phyloP scores from a whole-genome alignment of 1,284 basidiomycete species.

The Apiotrichum mycotoxinovorans region DNA sequence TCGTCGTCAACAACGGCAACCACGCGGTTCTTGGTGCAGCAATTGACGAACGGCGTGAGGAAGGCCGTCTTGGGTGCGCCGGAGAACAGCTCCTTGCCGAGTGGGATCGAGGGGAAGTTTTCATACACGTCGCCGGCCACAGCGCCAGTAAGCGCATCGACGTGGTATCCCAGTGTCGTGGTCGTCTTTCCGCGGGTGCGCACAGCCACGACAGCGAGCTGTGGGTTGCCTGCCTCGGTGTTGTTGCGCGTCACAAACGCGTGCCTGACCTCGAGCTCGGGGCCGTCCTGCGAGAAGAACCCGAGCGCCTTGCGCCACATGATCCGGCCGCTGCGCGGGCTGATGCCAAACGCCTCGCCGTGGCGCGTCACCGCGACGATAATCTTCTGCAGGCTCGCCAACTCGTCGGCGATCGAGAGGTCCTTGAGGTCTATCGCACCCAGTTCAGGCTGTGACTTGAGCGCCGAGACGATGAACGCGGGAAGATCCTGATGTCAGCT shows the following conservation, averaged over 20 bases:
- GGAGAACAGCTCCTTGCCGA: slow-evolving; percentile 35
- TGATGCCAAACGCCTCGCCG: slow-evolving; percentile 78
- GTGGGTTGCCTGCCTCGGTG: slow-evolving; percentile 36
- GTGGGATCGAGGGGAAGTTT: slow-evolving; percentile 22
- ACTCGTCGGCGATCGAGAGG: slow-evolving; percentile 57
- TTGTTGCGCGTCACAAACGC: slow-evolving; percentile 38
- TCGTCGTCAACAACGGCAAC: slow-evolving; percentile 39
- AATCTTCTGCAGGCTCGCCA: slow-evolving; percentile 77
- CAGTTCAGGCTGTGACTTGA: background rate
- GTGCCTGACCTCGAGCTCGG: slow-evolving; percentile 35
- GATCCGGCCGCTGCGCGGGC: slow-evolving; percentile 69
- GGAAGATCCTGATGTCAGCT: slow-evolving; percentile 61
- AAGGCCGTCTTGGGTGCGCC: slow-evolving; percentile 36
- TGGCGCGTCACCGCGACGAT: slow-evolving; percentile 67
- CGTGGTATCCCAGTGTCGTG: slow-evolving; percentile 64
- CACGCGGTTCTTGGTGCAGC: slow-evolving; percentile 37
- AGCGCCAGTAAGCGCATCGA: slow-evolving; percentile 72
- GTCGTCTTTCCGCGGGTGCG: slow-evolving; percentile 4
- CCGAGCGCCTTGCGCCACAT: slow-evolving; percentile 67
- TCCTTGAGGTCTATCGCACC: background rate
- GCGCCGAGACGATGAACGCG: slow-evolving; percentile 55
- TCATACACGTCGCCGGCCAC: slow-evolving; percentile 37
- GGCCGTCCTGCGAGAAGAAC: slow-evolving; percentile 25
- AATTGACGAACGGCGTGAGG: slow-evolving; percentile 43
- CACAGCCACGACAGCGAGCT: slow-evolving; percentile 40